Conservation (phyloP, 2,329 filamentous ascomycete species). For the Zasmidium cellare region DNA sequence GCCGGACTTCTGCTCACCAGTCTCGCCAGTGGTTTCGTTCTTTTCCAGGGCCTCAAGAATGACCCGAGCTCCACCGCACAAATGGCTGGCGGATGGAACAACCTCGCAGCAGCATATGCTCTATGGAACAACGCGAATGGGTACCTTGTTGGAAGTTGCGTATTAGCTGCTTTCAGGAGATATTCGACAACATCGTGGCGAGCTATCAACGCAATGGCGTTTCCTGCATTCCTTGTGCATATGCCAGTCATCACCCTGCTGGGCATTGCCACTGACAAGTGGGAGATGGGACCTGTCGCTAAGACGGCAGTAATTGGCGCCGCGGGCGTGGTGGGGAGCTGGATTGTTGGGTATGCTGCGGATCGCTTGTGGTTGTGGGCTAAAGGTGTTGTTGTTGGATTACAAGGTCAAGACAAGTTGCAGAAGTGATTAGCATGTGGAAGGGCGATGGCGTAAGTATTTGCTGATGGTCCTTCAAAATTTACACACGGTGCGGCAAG, state of each 20-base stretch:
- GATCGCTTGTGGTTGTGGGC: background rate
- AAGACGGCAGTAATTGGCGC: conserved; percentile 4
- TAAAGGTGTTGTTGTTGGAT: background rate
- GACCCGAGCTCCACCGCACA: background rate
- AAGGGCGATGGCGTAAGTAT: too few species aligned
- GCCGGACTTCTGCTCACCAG: background rate
- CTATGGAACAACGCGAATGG: conserved; percentile 4
- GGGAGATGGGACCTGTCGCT: background rate
- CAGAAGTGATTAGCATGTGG: too few species aligned
- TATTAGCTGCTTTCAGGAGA: background rate
- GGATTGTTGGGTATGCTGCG: background rate
- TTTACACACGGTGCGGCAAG: too few species aligned
- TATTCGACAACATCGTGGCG: background rate
- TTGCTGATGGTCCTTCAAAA: too few species aligned
- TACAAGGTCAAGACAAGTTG: background rate
- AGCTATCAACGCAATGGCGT: conserved; percentile 3
- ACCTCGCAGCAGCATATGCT: background rate
- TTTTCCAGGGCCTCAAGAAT: background rate
- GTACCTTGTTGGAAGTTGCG: background rate
- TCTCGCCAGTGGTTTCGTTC: background rate
- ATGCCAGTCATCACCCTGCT: conserved; percentile 6
- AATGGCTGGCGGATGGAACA: conserved; percentile 4
- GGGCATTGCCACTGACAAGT: conserved; percentile 4
- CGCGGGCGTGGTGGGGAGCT: conserved; percentile 2
- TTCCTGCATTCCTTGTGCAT: conserved; percentile 5